A percentile compares a stretch with the other conserved stretches of the same genome.
Evolutionary conservation across 768 basidiomycete species (phyloP).

Genomic region (Russula lepida): DNA sequence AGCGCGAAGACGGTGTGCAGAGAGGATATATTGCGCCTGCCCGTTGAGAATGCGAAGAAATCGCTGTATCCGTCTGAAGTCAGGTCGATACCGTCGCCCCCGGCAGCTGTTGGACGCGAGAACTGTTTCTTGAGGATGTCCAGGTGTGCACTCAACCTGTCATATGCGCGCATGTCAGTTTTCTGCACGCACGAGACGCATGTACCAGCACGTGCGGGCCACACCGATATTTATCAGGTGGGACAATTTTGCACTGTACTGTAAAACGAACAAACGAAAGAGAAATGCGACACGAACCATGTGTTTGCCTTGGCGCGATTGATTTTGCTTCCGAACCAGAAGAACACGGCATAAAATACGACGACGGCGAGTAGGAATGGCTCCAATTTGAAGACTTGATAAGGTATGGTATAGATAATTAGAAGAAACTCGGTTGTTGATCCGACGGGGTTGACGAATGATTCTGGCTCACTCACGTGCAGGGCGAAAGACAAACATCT

Average conservation of each 20-base stretch:
- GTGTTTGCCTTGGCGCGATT: conserved; percentile 55
- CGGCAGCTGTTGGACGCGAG: conserved; percentile 48
- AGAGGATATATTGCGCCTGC: conserved; percentile 65
- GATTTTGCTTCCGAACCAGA: conserved; percentile 48
- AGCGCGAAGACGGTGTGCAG: conserved; percentile 75
- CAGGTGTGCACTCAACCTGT: conserved; percentile 54
- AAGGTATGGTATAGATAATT: background rate
- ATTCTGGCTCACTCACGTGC: conserved; percentile 42
- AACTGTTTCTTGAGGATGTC: conserved; percentile 64
- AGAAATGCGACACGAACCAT: conserved; percentile 42
- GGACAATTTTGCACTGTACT: background rate
- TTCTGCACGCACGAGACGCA: background rate
- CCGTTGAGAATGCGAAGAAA: conserved; percentile 82
- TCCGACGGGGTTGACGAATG: background rate
- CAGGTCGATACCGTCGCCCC: conserved; percentile 30
- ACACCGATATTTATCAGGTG: background rate
- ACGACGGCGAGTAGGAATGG: conserved; percentile 44
- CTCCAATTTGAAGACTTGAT: conserved; percentile 58
- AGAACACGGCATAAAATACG: conserved; percentile 47
- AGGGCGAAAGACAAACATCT: conserved; percentile 71
- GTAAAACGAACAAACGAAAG: conserved; percentile 10
- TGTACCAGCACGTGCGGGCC: background rate
- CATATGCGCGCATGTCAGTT: background rate
- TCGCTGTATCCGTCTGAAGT: conserved; percentile 66
- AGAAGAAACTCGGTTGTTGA: too few species aligned